Evolutionary conservation across 495 filamentous ascomycete species (phyloP).

Genomic region (Penicillium argentinense): DNA sequence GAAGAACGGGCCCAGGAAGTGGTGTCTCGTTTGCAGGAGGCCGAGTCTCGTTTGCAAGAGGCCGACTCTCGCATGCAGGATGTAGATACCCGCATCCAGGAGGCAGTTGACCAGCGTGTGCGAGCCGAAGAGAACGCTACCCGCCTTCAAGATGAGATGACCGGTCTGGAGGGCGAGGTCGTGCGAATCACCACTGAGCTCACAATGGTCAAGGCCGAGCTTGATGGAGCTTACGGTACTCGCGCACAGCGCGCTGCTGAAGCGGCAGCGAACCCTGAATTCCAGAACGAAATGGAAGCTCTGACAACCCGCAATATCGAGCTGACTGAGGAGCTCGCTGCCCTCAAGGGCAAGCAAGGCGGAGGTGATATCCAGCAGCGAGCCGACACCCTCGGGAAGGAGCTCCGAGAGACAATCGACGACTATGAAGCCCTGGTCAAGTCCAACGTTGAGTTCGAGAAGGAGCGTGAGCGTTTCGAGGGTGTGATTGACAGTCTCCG

Average conservation of each 20-base stretch:
- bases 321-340: slow-evolving; percentile 58
- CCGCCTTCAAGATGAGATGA: slow-evolving; percentile 64
- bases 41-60: not conserved
- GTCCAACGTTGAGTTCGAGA: slow-evolving; percentile 81
- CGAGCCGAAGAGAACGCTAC: slow-evolving; percentile 46
- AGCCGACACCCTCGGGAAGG: slow-evolving; percentile 65
- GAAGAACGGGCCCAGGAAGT: too few relatives aligned
- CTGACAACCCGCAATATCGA: slow-evolving; percentile 60
- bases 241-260: slow-evolving; percentile 76
- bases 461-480: slow-evolving; percentile 78
- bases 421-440: slow-evolving; percentile 89
- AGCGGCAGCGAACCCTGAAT: slow-evolving; percentile 63
- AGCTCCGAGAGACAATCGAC: slow-evolving; percentile 76
- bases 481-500: slow-evolving; percentile 65
- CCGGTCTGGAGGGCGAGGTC: slow-evolving; percentile 75
- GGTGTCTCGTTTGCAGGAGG: not conserved
- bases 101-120: slow-evolving; percentile 21
- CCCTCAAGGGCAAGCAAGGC: slow-evolving; percentile 44
- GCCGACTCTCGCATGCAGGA: not conserved
- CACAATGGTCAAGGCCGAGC: slow-evolving; percentile 88
- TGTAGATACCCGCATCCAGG: slow-evolving; percentile 25
- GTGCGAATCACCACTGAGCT: slow-evolving; percentile 87
- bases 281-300: slow-evolving; percentile 64
- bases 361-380: slow-evolving; percentile 55
- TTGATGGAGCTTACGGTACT: slow-evolving; percentile 88